These are phyloP conservation scores for Scedosporium aurantiacum DNA, from an alignment of 2,329 filamentous ascomycete genomes.

Conservation along the genomic window DNA sequence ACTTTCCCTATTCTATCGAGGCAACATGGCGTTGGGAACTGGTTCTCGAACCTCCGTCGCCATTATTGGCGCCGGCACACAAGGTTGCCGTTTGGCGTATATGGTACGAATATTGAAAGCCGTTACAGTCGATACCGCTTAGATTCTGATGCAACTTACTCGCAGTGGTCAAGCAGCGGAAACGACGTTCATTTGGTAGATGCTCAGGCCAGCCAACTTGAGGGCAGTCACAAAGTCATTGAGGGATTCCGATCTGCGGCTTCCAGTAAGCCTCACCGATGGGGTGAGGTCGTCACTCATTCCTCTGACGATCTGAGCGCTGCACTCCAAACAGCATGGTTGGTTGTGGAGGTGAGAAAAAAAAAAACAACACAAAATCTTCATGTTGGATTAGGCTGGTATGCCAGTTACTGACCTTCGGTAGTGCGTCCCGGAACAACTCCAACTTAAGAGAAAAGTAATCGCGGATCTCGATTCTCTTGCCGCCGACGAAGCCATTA, in stretches of 20 bases:
- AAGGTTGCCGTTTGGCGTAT: conserved; percentile 19
- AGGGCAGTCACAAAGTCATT: conserved; percentile 17
- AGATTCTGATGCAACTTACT: neutral
- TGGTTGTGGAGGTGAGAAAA: conserved; percentile 17
- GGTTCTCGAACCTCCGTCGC: conserved; percentile 12
- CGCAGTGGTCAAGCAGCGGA: conserved; percentile 20
- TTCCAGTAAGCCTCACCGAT: neutral
- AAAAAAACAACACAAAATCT: neutral
- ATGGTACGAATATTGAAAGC: conserved; percentile 14
- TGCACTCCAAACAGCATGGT: conserved; percentile 15
- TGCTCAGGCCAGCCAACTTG: conserved; percentile 14
- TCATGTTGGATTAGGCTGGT: neutral
- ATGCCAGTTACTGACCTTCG: conserved; percentile 6
- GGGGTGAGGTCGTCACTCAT: conserved; percentile 15
- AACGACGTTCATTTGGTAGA: conserved; percentile 19
- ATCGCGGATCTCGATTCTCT: conserved; percentile 27
- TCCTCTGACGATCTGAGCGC: conserved; percentile 9
- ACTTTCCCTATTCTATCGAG: neutral
- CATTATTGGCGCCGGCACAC: conserved; percentile 19
- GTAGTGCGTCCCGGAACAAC: conserved; percentile 32
- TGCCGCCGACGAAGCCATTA: conserved; percentile 23
- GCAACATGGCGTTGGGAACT: conserved; percentile 10
- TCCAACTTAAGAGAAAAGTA: conserved; percentile 27
- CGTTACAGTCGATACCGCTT: neutral
- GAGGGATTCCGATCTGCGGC: conserved; percentile 13